A percentile compares a stretch with the other conserved stretches of the same genome.
Evolutionary conservation across 345 rosid species (phyloP).

Genomic region (Salix viminalis): DNA sequence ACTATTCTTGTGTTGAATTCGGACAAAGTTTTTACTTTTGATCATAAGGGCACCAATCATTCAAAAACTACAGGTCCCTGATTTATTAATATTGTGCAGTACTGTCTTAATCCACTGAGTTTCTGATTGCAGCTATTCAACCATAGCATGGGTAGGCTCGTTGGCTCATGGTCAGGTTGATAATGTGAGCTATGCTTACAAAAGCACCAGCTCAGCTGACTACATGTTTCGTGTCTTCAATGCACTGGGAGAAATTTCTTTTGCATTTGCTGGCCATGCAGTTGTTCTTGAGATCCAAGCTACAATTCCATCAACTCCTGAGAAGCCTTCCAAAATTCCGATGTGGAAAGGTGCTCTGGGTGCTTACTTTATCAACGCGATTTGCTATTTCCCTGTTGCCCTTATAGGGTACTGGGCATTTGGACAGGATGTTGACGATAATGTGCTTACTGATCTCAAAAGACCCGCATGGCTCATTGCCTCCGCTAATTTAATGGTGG

Average conservation of each 20-base stretch:
- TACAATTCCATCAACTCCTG: conserved; percentile 85
- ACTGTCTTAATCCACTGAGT: no score
- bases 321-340: conserved; percentile 68
- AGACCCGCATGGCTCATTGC: conserved; percentile 88
- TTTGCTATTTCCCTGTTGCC: conserved; percentile 96
- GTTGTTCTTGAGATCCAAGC: conserved; percentile 93
- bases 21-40: neutral
- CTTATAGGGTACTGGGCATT: conserved; percentile 78
- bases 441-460: conserved; percentile 57
- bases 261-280: conserved; percentile 91
- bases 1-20: neutral
- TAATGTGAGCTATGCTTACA: conserved; percentile 67
- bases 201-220: conserved; percentile 40
- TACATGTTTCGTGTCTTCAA: conserved; percentile 68
- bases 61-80: neutral
- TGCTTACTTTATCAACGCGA: conserved; percentile 74
- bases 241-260: conserved; percentile 80
- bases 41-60: neutral
- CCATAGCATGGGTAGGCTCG: conserved; percentile 85
- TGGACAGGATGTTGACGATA: conserved; percentile 77
- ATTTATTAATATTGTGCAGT: neutral
- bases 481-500: conserved; percentile 89
- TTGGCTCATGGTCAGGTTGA: conserved; percentile 54
- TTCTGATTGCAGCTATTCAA: conserved; percentile 62
- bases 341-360: conserved; percentile 95